phyloP scores from a whole-genome alignment of 352 stramenopile species.

The Discostella stelligera region DNA sequence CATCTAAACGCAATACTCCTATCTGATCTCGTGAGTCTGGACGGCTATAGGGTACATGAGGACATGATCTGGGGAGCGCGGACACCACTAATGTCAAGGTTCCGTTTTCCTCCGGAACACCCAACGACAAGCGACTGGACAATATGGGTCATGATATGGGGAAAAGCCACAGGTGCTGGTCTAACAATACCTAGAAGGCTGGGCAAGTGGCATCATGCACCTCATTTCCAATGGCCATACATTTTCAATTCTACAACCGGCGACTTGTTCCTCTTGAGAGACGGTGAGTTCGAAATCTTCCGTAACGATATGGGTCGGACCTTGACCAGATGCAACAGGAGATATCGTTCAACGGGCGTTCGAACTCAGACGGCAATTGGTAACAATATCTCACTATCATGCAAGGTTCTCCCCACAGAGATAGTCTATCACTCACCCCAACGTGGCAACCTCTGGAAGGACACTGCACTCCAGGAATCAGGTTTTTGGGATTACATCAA shows the following conservation, averaged over 20 bases:
- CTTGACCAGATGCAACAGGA: too few relatives aligned
- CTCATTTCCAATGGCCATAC: neutral
- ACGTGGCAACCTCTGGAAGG: too few relatives aligned
- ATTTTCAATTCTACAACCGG: too few relatives aligned
- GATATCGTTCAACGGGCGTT: too few relatives aligned
- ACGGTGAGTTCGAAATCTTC: too few relatives aligned
- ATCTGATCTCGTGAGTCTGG: neutral
- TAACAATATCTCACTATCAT: too few relatives aligned
- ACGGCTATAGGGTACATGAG: neutral
- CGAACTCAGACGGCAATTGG: too few relatives aligned
- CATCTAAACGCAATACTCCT: neutral
- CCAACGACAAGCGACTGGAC: neutral
- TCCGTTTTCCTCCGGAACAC: neutral
- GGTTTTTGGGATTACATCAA: neutral
- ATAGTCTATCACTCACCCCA: neutral
- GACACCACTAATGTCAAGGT: neutral
- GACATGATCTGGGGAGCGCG: neutral
- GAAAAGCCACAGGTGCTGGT: neutral
- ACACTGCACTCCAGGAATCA: neutral
- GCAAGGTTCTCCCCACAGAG: too few relatives aligned
- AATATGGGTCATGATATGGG: neutral
- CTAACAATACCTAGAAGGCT: neutral
- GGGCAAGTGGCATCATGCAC: neutral
- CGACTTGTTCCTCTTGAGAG: too few relatives aligned
- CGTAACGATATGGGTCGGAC: too few relatives aligned